Base-by-base conservation (phyloP, 2,329 filamentous ascomycete genomes). In the Xylaria sp. region DNA sequence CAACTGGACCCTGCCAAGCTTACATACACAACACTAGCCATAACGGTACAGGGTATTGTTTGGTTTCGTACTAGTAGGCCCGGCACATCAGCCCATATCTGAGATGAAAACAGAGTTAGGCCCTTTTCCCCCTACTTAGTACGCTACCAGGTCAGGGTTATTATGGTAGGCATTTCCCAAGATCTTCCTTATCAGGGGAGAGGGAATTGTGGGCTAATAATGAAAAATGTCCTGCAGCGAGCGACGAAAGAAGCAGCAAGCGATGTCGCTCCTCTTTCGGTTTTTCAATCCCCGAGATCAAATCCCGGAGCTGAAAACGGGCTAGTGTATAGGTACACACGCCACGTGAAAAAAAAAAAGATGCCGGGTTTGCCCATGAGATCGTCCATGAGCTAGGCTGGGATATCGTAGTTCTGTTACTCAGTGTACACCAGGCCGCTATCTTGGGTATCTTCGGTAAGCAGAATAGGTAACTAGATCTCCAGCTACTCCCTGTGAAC, bases 251-350 rank as follows among this genome's bases (percentile, higher is more conserved):
- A 40, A 40, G 13, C 35, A 62, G 25, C 37, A 50, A 51, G 48
- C 53, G 60, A 68, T 60, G 42, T 64, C 65, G 55, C 51, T 67
- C 16, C 48, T 27, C 50, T 51, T 16, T 58, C 65, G 59, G 54
- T 60, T 47, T 60, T 47, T 63, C 50, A 68, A 65, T 62, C 35
- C 57, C 68, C 68, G 68, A 68, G 44, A 68, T 23, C 68, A 70
- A 68, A 68, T 70, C 68, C 68, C 68, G 68, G 35, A 53, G 53
- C 64, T 57, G 58, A 53, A 53, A 64, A 53, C 48, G 59, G 37
- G 32, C 25, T 35, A 54, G 35, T 35, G 18, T 32, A 25, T 23
- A 35, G 16, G 16, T n/a, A 35, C 29, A n/a, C 25, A 29, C 25
- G 25, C 23, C 16, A 53, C 27, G 32, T 16, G 12, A 37, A 58